A percentile compares a stretch with the other conserved stretches of the same genome.
These are phyloP conservation scores for Prunella vulgaris DNA, from an alignment of 257 asterid species.

Conservation along the genomic window DNA sequence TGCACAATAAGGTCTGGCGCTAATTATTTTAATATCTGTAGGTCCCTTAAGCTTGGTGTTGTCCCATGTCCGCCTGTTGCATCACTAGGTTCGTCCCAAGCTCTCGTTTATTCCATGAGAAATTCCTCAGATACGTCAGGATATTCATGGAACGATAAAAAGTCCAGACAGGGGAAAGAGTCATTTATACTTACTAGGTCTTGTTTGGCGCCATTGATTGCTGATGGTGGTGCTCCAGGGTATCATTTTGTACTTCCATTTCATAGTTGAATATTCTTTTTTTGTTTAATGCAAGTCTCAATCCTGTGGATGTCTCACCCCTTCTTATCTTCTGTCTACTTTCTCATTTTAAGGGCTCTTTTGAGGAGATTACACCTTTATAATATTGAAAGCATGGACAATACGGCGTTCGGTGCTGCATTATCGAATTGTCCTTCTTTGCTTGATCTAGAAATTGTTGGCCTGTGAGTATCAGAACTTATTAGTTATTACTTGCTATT, in stretches of 20 bases:
- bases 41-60: constrained; percentile 83
- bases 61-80: constrained; percentile 45
- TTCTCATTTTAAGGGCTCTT: constrained; percentile 38
- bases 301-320: not conserved
- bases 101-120: constrained; percentile 45
- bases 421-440: constrained; percentile 67
- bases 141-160: constrained; percentile 66
- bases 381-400: constrained; percentile 76
- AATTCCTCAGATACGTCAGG: constrained; percentile 59
- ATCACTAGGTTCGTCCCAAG: constrained; percentile 37
- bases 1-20: not conserved
- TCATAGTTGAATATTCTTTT: not conserved
- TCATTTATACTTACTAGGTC: constrained; percentile 58
- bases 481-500: constrained; percentile 5
- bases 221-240: constrained; percentile 73
- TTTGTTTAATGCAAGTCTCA: not conserved
- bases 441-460: constrained; percentile 74
- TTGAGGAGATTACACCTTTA: constrained; percentile 73
- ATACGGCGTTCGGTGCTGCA: constrained; percentile 57
- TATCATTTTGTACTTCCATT: constrained; percentile 28
- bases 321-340: constrained; percentile 1
- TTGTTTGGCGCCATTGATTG: constrained; percentile 68
- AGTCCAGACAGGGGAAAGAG: constrained; percentile 67
- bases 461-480: constrained; percentile 64
- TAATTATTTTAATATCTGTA: constrained; percentile 21